Base-by-base conservation (phyloP, 805 yeast species). In the Cyberlindnera samutprakarnensis region DNA sequence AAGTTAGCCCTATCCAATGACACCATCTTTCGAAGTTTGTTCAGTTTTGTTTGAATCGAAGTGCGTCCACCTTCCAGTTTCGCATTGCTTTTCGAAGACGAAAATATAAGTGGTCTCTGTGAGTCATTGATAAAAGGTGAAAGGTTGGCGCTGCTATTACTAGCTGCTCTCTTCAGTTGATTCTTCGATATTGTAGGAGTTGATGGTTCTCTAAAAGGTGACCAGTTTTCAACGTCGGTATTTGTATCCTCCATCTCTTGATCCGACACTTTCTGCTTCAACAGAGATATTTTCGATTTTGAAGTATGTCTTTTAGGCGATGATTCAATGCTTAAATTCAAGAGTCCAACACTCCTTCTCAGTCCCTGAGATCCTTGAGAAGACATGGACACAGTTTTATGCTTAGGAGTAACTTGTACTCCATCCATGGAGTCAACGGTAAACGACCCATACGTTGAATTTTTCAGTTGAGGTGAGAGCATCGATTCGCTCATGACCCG, bases 341-440 rank as follows among this genome's bases (percentile, higher is more conserved):
- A 46, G 8, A 70, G 53, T 2, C 75, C 76, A 2, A 64, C 69
- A 57, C 76, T 69, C 53, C 78, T 60, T 39, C 75, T 64, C 23
- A 72, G 37, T 13, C 60, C 59, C 24, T 47, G 52, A 0, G 53
- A 47, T 3, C 52, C 49, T 28, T 51, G 54, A 1, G 56, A 48
- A 6, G 56, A 51, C n/a, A n/a, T n/a, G 0, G 44, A n/a, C n/a
- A 36, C 33, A 2, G 37, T 23, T 28, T 32, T 25, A 14, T 43
- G 42, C n/a, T 47, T 42, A 11, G 55, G 53, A 1, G 51, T 50
- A 6, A 41, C 41, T 14, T 38, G 38, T 17, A 30, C 38, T n/a
- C 18, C 27, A n/a, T 30, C 23, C 4, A 34, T 27, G 14, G 33
- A 34, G 2, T 37, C 24, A 13, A 30, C 30, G 9, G 30, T 24